Evolutionary conservation across 2,329 filamentous ascomycete species (phyloP).

Genomic region (Fusarium solani-melongenae): DNA sequence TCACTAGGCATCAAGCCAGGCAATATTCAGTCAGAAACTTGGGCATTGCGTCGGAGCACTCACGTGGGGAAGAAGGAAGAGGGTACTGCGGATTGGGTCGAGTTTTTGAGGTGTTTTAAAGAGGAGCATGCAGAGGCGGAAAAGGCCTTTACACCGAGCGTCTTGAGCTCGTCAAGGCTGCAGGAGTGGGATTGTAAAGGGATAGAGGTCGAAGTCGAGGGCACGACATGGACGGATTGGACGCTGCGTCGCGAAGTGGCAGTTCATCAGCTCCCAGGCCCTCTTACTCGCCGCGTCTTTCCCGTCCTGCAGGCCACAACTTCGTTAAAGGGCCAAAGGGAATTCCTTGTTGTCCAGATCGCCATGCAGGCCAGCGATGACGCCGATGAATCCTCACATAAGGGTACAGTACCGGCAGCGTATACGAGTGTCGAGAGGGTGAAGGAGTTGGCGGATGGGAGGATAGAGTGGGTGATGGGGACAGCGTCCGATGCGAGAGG

Average conservation of each 20-base stretch:
- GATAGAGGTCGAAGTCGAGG: slow-evolving; percentile 52
- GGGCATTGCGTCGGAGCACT: slow-evolving; percentile 72
- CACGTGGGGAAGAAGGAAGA: slow-evolving; percentile 63
- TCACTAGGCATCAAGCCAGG: slow-evolving; percentile 35
- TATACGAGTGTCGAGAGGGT: slow-evolving; percentile 76
- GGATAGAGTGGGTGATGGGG: slow-evolving; percentile 80
- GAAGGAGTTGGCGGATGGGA: slow-evolving; percentile 54
- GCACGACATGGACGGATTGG: slow-evolving; percentile 58
- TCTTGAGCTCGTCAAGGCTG: slow-evolving; percentile 49
- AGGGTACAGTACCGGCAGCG: slow-evolving; percentile 62
- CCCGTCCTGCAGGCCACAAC: slow-evolving; percentile 72
- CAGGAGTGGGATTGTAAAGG: slow-evolving; percentile 59
- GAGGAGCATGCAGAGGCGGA: slow-evolving; percentile 57
- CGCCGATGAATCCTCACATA: slow-evolving; percentile 52
- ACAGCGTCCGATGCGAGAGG: slow-evolving; percentile 79
- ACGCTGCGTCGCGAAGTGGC: slow-evolving; percentile 70
- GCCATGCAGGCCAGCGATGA: slow-evolving; percentile 54
- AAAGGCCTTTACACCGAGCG: slow-evolving; percentile 52
- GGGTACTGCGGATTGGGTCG: slow-evolving; percentile 70
- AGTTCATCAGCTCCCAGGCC: slow-evolving; percentile 69
- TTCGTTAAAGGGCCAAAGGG: slow-evolving; percentile 51
- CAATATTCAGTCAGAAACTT: slow-evolving; percentile 60
- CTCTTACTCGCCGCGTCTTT: slow-evolving; percentile 74
- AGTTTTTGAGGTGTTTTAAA: slow-evolving; percentile 71
- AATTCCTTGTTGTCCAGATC: slow-evolving; percentile 69